These are phyloP conservation scores for Kwoniella dendrophila DNA, from an alignment of 768 basidiomycete genomes.

Conservation along the genomic window DNA sequence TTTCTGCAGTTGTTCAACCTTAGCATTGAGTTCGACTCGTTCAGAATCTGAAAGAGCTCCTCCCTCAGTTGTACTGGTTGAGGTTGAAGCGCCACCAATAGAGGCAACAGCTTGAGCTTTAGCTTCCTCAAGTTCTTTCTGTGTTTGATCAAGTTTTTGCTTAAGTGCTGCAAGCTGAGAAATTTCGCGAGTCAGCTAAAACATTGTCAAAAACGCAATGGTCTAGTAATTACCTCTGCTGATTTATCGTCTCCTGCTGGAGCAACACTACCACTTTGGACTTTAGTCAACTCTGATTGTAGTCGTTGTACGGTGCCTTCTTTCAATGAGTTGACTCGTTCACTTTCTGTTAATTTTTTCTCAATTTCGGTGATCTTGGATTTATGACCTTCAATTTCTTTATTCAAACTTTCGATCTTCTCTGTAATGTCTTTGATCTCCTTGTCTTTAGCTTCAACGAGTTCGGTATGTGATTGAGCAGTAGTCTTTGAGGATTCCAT, in stretches of 20 bases:
- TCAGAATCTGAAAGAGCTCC: slow-evolving; percentile 11
- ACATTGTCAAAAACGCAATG: neutral
- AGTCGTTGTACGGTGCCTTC: slow-evolving; percentile 40
- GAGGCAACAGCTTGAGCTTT: slow-evolving; percentile 23
- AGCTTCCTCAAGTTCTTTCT: slow-evolving; percentile 42
- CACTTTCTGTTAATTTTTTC: slow-evolving; percentile 32
- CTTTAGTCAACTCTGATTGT: slow-evolving; percentile 40
- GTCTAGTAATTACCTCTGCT: slow-evolving; percentile 30
- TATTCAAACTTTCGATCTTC: slow-evolving; percentile 22
- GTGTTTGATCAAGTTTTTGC: slow-evolving; percentile 26
- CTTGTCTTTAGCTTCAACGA: slow-evolving; percentile 40
- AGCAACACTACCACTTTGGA: slow-evolving; percentile 9
- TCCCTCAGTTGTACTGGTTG: neutral
- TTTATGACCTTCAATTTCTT: slow-evolving; percentile 29
- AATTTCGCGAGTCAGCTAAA: slow-evolving; percentile 24
- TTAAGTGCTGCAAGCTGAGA: slow-evolving; percentile 31
- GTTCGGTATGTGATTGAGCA: slow-evolving; percentile 10
- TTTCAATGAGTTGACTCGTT: slow-evolving; percentile 27
- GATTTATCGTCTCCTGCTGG: slow-evolving; percentile 8
- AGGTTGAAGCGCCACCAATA: slow-evolving; percentile 6
- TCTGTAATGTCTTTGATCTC: slow-evolving; percentile 27
- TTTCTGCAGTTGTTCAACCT: slow-evolving; percentile 38
- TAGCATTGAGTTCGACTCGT: slow-evolving; percentile 9
- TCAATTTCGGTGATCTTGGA: slow-evolving; percentile 35
- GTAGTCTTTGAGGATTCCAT: slow-evolving; percentile 23